A percentile compares a stretch with the other conserved stretches of the same genome.
Evolutionary conservation across 139 green algal genomes (phyloP).

Genomic region (Chlorella ohadii): DNA sequence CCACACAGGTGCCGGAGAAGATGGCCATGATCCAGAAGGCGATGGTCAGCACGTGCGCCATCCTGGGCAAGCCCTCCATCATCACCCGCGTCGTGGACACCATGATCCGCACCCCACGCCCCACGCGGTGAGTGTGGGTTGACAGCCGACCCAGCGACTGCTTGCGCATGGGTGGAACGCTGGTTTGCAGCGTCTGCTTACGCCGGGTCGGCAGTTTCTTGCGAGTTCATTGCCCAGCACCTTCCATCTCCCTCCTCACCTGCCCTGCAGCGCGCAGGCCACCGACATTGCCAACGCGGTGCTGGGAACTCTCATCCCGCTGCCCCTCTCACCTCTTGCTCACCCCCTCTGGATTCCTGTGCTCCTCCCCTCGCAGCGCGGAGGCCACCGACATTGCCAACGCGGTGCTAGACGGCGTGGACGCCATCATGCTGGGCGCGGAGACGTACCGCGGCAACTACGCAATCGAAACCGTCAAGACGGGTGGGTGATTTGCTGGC

Average conservation of each 20-base stretch:
- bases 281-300: conserved; percentile 93
- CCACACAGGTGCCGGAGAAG: conserved; percentile 75
- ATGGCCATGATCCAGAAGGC: conserved; percentile 87
- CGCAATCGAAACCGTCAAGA: conserved; percentile 73
- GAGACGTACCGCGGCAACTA: conserved; percentile 82
- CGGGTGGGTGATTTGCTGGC: not conserved
- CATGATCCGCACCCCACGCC: conserved; percentile 85
- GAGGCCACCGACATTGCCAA: conserved; percentile 94
- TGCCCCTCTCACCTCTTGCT: too few species aligned
- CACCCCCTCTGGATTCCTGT: too few species aligned
- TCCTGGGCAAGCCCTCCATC: conserved; percentile 88
- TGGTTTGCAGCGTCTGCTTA: too few species aligned
- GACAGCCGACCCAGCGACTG: too few species aligned
- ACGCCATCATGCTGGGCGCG: conserved; percentile 91
- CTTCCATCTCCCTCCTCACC: too few species aligned
- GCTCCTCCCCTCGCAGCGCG: too few species aligned
- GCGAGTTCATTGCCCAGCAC: too few species aligned
- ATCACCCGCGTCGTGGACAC: conserved; percentile 93
- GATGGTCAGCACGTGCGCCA: conserved; percentile 77
- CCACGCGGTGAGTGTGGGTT: conserved; percentile 82
- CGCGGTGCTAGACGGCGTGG: conserved; percentile 90
- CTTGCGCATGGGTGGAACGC: too few species aligned
- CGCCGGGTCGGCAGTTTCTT: too few species aligned
- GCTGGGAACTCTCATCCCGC: too few species aligned
- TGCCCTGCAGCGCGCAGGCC: too few species aligned